These are phyloP conservation scores for Zelonia costaricensis DNA, from an alignment of 208 protist species.

Conservation along the genomic window DNA sequence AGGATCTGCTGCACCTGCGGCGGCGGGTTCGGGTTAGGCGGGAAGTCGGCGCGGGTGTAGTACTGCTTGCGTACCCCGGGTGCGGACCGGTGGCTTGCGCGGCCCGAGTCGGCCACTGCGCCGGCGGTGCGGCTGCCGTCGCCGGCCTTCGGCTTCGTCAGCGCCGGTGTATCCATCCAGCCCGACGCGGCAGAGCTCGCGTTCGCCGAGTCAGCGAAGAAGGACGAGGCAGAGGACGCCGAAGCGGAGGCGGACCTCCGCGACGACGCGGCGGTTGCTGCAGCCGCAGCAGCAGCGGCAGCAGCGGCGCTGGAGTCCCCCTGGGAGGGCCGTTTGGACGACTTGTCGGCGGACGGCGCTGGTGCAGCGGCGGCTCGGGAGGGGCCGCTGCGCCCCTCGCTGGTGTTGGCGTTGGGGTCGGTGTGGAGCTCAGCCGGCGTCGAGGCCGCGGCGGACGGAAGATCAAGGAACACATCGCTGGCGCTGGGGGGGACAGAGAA, in stretches of 20 bases:
- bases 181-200: slow-evolving; percentile 3
- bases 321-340: too few species aligned
- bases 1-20: neutral
- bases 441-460: slow-evolving; percentile 5
- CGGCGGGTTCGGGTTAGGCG: neutral
- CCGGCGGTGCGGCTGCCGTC: neutral
- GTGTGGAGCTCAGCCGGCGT: neutral
- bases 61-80: neutral
- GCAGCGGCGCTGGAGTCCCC: too few species aligned
- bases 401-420: neutral
- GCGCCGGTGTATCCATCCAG: neutral
- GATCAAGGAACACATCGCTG: slow-evolving; percentile 14
- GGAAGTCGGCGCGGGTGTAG: slow-evolving; percentile 7
- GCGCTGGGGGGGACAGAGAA: slow-evolving; percentile 13
- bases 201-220: neutral
- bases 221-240: neutral
- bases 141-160: neutral
- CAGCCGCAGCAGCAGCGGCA: too few species aligned
- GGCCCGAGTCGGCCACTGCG: too few species aligned
- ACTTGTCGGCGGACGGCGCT: too few species aligned
- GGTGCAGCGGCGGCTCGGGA: too few species aligned
- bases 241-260: too few species aligned
- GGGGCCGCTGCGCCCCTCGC: neutral
- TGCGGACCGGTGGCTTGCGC: too few species aligned
- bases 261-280: too few species aligned